phyloP scores from a whole-genome alignment of 805 yeast genomes.

The Yarrowia sp. region DNA sequence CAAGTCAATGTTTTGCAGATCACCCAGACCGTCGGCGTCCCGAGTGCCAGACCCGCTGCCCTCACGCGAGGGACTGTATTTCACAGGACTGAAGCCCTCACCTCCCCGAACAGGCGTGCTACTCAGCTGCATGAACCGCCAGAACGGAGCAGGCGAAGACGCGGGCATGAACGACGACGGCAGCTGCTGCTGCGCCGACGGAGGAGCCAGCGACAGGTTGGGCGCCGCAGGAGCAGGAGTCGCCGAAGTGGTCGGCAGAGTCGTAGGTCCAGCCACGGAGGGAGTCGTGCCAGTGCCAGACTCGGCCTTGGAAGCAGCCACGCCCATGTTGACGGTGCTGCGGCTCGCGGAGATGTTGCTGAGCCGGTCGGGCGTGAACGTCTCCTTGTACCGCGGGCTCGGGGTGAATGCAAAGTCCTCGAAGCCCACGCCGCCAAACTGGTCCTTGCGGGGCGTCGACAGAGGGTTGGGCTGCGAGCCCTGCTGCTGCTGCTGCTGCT shows the following conservation, averaged over 20 bases:
- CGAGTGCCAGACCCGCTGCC: constrained; percentile 23
- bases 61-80: constrained; percentile 34
- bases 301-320: neutral
- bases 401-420: constrained; percentile 25
- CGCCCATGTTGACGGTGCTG: constrained; percentile 18
- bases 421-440: constrained; percentile 19
- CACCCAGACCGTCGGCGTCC: constrained; percentile 39
- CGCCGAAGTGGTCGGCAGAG: neutral
- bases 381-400: constrained; percentile 13
- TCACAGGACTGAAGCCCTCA: constrained; percentile 36
- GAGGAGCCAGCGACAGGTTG: constrained; percentile 41
- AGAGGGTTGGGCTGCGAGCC: no score
- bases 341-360: constrained; percentile 22
- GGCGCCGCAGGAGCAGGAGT: constrained; percentile 35
- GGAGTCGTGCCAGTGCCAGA: neutral
- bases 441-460: constrained; percentile 16
- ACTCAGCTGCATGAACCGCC: constrained; percentile 82
- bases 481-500: no score
- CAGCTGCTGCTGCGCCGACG: constrained; percentile 39
- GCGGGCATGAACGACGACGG: constrained; percentile 48
- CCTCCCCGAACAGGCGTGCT: constrained; percentile 34
- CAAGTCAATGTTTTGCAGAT: constrained; percentile 48
- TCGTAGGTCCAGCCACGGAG: neutral
- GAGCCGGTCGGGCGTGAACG: constrained; percentile 24
- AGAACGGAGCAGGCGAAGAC: constrained; percentile 80